Base-by-base conservation (phyloP, 2,329 filamentous ascomycete genomes). In the Hymenoscyphus occultus region DNA sequence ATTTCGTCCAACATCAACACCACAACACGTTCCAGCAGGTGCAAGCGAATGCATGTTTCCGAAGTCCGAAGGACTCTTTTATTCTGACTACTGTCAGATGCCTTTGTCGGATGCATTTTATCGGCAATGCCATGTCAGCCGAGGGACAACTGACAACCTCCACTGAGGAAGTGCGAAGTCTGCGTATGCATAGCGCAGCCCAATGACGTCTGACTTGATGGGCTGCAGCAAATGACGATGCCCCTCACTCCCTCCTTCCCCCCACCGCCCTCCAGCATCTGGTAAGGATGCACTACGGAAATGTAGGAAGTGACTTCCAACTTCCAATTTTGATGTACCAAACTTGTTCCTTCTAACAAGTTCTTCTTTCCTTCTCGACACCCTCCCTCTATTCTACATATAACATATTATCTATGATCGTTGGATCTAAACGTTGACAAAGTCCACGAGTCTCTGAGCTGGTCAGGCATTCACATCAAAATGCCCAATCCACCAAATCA, bases 401-500 rank as follows among this genome's bases (percentile, higher is more conserved):
- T n/a, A 10, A 9, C 19, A 51, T 51, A n/a, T 51, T 22, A 12
- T 2, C 9, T 19, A 51, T 22, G 9, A 51, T 51, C 4, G 19
- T 19, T 22, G 16, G 1, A 5, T 10, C 22, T 51, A 12, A 10
- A 22, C 12, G 7, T 19, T 22, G 45, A 22, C 35, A 51, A 12
- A 19, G 1, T 28, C 28, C 28, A 28, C 28, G 28, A 28, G 28
- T 28, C 45, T 4, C 19, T 19, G 6, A 3, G 45, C 45, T 51
- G 6, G 12, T 51, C 19, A 45, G 39, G 10, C 39, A 65, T n/a
- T 22, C 31, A 32, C 7, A 35, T 61, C 56, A 70, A 64, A 10
- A 76, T 77, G 74, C 71, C 76, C 13, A 76, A 75, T 60, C 71
- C 74, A 39, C 72, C 71, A 12, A 71, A 74, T 12, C 68, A 64